Base-by-base conservation (phyloP, 163 green algal species). In the Chlamydomonas reinhardtii region DNA sequence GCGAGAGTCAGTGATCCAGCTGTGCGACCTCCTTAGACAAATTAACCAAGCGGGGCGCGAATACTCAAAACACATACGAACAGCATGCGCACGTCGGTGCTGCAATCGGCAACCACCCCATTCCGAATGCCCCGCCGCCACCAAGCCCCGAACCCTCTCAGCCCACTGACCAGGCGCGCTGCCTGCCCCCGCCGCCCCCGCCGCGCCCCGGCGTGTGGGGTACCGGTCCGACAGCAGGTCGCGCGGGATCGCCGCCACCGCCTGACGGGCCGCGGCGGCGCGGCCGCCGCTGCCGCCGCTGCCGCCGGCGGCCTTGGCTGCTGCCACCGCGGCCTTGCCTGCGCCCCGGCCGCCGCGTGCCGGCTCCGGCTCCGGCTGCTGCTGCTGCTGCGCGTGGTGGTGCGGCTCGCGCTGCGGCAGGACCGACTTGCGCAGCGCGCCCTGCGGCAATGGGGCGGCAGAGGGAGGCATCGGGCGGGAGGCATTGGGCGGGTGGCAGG, bases 371-470 rank as follows among this genome's bases (percentile, higher is more conserved):
- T 71, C 48, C 31, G 12, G 31, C 31, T 15, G 9, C 14, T 31
- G 15, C 31, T 31, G 16, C 32, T 85, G 68, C 22, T 76, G 79
- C 68, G 39, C 31, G 54, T 77, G 16, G 52, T 85, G 68, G 31
- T 76, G 79, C 68, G 39, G 32, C 68, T 77, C 79, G 12, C 77
- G 39, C 48, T 56, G 65, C 19, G 77, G 66, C 17, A 62, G 19
- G 29, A 86, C 59, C 52, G 70, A 64, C 70, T 86, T 86, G 70
- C 81, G 70, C 24, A 86, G 61, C 35, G 81, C 81, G 20, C 81
- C 71, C 48, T 56, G 48, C 19, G 48, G 39, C 5, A 8, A 48
- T 14, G 39, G 39, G 39, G 39, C 8, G 39, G 39, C 39, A 8
- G 39, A 48, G 39, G 39, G 39, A n/a, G n/a, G n/a, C n/a, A n/a